Conservation (phyloP, 139 green algal genomes). For the Chlamydomonas sphaeroides region DNA sequence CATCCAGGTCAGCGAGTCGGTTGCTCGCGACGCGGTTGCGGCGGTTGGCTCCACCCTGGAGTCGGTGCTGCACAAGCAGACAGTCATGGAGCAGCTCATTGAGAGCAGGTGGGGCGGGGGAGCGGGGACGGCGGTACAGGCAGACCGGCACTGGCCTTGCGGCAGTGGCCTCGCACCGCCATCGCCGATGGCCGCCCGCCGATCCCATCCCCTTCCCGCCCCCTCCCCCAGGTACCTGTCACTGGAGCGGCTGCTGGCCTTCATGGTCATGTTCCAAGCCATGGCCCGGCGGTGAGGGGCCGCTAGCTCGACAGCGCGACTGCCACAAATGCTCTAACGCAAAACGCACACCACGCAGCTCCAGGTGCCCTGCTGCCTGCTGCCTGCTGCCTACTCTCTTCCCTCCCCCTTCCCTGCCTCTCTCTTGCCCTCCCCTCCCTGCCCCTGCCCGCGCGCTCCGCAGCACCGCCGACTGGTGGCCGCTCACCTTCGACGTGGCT, state of each 20-base stretch:
- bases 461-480: slow-evolving; percentile 35
- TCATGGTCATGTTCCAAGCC: slow-evolving; percentile 38
- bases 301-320: no score
- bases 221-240: slow-evolving; percentile 14
- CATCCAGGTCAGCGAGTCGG: slow-evolving; percentile 10
- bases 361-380: not conserved
- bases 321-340: no score
- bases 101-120: slow-evolving; percentile 17
- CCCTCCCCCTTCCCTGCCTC: not conserved
- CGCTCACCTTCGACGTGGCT: slow-evolving; percentile 20
- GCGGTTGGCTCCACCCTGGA: slow-evolving; percentile 18
- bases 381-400: not conserved
- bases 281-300: slow-evolving; percentile 15
- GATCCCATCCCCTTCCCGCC: not conserved
- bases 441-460: no score
- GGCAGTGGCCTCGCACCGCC: no score
- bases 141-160: no score
- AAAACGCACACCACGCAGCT: no score
- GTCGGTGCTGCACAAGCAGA: slow-evolving; percentile 26
- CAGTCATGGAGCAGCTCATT: slow-evolving; percentile 27
- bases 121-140: not conserved
- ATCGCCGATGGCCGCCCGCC: no score
- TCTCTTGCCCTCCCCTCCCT: not conserved
- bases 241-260: slow-evolving; percentile 21
- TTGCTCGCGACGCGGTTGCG: slow-evolving; percentile 16